Conservation (phyloP, 2,329 filamentous ascomycete genomes). For the Rhynchosporium agropyri region DNA sequence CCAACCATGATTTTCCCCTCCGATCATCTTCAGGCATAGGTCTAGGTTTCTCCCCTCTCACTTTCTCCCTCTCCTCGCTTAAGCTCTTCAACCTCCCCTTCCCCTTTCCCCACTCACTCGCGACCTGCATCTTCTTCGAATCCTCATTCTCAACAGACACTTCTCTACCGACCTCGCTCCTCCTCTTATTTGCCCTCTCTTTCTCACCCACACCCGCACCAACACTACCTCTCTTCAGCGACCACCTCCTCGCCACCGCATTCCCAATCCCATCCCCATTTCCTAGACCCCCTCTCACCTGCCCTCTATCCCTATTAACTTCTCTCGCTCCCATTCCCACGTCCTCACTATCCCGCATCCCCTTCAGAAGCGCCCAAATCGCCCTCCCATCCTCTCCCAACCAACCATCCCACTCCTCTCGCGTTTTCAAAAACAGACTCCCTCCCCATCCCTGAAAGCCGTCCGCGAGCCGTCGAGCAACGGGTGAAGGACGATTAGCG, state of each 20-base stretch:
- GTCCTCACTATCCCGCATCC: constrained; percentile 36
- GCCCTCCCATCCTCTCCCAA: constrained; percentile 16
- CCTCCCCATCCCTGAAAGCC: constrained; percentile 20
- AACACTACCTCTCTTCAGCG: background rate
- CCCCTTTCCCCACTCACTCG: constrained; percentile 6
- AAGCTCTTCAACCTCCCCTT: background rate
- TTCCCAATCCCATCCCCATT: background rate
- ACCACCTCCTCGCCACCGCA: background rate
- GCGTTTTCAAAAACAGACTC: constrained; percentile 19
- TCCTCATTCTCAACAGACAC: background rate
- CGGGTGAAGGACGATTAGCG: background rate
- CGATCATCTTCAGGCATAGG: background rate
- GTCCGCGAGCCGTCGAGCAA: constrained; percentile 5
- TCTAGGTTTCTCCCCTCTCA: background rate
- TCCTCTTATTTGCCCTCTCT: background rate
- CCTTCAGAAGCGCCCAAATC: constrained; percentile 14
- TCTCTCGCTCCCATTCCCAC: constrained; percentile 64
- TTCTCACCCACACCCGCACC: background rate
- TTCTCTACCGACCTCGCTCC: background rate
- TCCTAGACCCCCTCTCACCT: background rate
- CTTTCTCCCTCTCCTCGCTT: background rate
- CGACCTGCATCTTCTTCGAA: background rate
- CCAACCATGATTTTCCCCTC: background rate
- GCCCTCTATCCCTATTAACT: constrained; percentile 10
- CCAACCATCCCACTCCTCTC: constrained; percentile 20